Evolutionary conservation across 768 basidiomycete genomes (phyloP).

Genomic region (Leccinum longicurvipes): DNA sequence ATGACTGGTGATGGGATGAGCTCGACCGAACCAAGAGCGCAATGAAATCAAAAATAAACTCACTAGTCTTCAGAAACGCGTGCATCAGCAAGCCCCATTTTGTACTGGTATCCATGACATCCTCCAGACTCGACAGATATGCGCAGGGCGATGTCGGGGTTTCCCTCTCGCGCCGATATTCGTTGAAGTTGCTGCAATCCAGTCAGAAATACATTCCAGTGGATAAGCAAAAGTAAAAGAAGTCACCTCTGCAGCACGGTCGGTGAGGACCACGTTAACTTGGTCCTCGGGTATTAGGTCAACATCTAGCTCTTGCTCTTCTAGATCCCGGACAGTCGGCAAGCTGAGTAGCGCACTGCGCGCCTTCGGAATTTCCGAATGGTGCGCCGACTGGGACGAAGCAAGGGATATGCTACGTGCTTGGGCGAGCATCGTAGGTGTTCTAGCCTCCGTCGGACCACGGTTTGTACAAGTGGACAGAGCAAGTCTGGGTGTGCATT

Average conservation of each 20-base stretch:
- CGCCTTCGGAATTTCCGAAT: constrained; percentile 42
- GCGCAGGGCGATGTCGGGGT: constrained; percentile 65
- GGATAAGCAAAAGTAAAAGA: neutral
- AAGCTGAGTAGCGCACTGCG: constrained; percentile 48
- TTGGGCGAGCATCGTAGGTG: neutral
- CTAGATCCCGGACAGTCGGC: constrained; percentile 52
- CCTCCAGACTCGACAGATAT: constrained; percentile 91
- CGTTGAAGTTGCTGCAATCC: constrained; percentile 66
- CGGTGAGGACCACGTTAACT: constrained; percentile 58
- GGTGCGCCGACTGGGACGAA: constrained; percentile 27
- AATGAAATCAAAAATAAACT: constrained; percentile 27
- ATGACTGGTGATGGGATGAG: constrained; percentile 40
- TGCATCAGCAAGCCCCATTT: constrained; percentile 71
- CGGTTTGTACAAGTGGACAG: neutral
- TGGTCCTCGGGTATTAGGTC: constrained; percentile 53
- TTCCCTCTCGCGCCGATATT: constrained; percentile 59
- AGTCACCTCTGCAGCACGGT: constrained; percentile 62
- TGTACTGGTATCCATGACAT: constrained; percentile 97
- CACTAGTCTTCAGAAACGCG: constrained; percentile 81
- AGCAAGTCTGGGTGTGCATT: neutral
- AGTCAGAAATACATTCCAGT: neutral
- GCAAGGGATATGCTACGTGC: constrained; percentile 4
- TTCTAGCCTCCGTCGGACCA: neutral
- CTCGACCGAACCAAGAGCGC: neutral
- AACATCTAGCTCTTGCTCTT: constrained; percentile 61